Base-by-base conservation (phyloP, 257 asterid genomes). In the Handroanthus guayacan region DNA sequence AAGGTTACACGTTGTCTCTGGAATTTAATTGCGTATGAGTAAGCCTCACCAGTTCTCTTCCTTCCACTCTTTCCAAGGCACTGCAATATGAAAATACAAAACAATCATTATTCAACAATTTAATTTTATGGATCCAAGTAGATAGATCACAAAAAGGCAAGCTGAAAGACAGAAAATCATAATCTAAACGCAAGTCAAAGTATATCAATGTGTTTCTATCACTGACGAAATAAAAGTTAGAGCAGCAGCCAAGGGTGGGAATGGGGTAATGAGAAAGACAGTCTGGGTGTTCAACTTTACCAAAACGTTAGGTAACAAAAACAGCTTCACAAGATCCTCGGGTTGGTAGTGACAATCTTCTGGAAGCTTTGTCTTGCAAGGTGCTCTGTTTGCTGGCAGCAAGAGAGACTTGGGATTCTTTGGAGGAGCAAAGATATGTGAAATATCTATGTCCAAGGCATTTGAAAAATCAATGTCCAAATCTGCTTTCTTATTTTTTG, bases 291-390 rank as follows among this genome's bases (percentile, higher is more conserved):
- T 52, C 50, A 66, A 45, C 61, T 75, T 79, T 91, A 93, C 98
- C 97, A 88, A 75, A 79, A 91, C 89, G 84, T 88, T 78, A 45
- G 99, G 98, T 64, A 85, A 81, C 86, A 93, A 84, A 86, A 92
- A 95, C 79, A 95, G 87, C 87, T 95, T 93, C 84, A 93, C 96
- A 72, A 95, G 99, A 91, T 91, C 83, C 80, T 93, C 99, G 8
- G 97, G 97, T 79, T 89, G 98, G 84, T 91, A 95, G 77, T 95
- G 99, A 78, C 97, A 90, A 84, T 95, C 99, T 86, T 95, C 97
- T 62, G 99, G 99, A 86, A 95, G 97, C 81, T 80, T 89, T 25
- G 91, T 89, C 75, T 83, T 86, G 86, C 89, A 81, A 70, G 97
- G 87, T 78, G 81, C 82, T 86, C 89, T 87, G 70, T 82, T 91